Conservation (phyloP, 345 rosid genomes). For the Boechera retrofracta region DNA sequence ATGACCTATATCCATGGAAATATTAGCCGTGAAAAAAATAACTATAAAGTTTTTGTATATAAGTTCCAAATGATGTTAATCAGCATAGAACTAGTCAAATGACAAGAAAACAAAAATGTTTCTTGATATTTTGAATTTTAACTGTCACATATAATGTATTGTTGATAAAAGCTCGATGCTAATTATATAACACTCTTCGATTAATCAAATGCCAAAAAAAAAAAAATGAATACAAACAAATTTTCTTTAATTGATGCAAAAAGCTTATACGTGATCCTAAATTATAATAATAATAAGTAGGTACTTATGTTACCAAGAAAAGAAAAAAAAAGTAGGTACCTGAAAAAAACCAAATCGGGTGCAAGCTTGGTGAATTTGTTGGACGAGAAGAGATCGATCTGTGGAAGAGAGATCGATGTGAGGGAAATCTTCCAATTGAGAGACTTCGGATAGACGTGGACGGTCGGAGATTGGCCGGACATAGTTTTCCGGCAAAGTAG, state of each 20-base stretch:
- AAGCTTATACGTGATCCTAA: neutral
- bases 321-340: slow-evolving; percentile 43
- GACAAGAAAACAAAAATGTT: neutral
- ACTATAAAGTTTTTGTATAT: neutral
- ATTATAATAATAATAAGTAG: too few species aligned
- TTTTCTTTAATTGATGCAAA: neutral
- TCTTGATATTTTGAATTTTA: neutral
- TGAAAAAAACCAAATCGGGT: slow-evolving; percentile 67
- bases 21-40: neutral
- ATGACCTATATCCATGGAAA: slow-evolving; percentile 47
- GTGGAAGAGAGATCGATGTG: slow-evolving; percentile 62
- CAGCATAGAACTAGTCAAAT: neutral
- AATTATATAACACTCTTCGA: too few species aligned
- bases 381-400: slow-evolving; percentile 52
- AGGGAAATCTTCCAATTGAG: slow-evolving; percentile 60
- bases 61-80: neutral
- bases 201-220: too few species aligned
- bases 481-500: slow-evolving; percentile 66
- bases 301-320: too few species aligned
- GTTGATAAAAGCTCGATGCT: too few species aligned
- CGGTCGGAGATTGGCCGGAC: slow-evolving; percentile 75
- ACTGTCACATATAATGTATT: too few species aligned
- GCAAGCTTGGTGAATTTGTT: slow-evolving; percentile 63
- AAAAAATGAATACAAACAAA: neutral
- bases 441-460: slow-evolving; percentile 66